phyloP scores from a whole-genome alignment of 345 rosid species.

The Melaleuca alternifolia region DNA sequence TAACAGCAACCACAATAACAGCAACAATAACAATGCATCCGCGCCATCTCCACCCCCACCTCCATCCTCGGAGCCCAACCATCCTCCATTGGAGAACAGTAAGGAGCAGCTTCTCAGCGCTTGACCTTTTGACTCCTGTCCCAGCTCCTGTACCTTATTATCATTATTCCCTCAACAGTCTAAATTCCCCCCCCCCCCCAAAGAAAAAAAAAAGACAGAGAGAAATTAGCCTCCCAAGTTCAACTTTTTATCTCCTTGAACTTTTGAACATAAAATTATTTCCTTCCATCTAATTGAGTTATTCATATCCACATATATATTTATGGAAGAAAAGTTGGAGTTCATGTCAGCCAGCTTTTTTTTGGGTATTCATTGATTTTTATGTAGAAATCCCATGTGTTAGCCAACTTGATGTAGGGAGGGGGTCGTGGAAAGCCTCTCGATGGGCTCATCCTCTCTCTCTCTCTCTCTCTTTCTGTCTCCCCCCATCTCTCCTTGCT shows the following conservation, averaged over 20 bases:
- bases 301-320: not conserved
- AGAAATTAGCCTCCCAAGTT: not conserved
- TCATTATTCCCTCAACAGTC: not conserved
- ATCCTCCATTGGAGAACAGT: slow-evolving; percentile 10
- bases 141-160: not conserved
- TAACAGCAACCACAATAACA: not conserved
- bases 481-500: not conserved
- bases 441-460: not conserved
- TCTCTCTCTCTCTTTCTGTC: not conserved
- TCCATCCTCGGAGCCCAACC: slow-evolving; percentile 9
- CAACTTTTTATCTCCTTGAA: not conserved
- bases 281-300: not conserved
- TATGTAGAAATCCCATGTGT: not conserved
- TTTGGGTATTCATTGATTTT: not conserved
- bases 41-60: slow-evolving; percentile 5
- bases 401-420: not conserved
- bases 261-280: not conserved
- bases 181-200: not conserved
- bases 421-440: not conserved
- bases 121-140: not conserved
- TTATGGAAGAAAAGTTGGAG: not conserved
- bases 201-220: not conserved
- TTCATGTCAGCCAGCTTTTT: not conserved
- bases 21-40: not conserved
- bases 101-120: slow-evolving; percentile 25